Evolutionary conservation across 2,329 filamentous ascomycete species (phyloP), one percentile per base, ranked within the genome.

Genomic region (Scedosporium dehoogii): DNA sequence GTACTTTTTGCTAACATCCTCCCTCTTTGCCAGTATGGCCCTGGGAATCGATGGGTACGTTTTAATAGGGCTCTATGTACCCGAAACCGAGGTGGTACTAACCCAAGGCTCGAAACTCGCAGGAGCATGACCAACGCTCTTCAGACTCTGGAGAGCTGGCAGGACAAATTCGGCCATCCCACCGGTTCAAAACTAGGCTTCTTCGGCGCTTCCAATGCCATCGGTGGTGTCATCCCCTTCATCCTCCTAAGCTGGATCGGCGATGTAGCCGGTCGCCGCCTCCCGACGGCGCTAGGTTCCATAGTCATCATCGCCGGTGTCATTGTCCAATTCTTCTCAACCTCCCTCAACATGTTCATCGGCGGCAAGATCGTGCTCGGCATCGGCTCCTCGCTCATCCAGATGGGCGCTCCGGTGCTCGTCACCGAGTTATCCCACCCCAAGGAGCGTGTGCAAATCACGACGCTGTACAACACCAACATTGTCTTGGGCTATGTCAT

Each of bases 381-480:
- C 1, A 80, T 83, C 33, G 82, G 82, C 3, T 75, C 82, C 27
- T 75, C 78, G 0, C 81, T 81, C 65, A 77, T 76, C 42, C 83
- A 81, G 48, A 79, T 81, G 27, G 76, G 78, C 0, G 79, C 78
- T 0, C 81, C 81, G 1, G 74, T 76, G 4, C 69, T 83, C 63
- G 76, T 84, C 4, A 79, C 78, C 66, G 81, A 84, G 62, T 70
- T 84, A 7, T 78, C 75, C 1, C 78, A 83, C 65, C 81, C 81
- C 0, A 82, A 81, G 65, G 79, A 83, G 66, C 76, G 81, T 53
- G 74, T 80, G 0, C 76, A 79, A 3, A 68, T 83, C 41, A 83
- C 79, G 0, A 79, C 79, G 1, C 74, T 84, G 5, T 84, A 81
- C 72, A 83, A 84, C 62, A 78, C 71, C 1, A 68, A 68, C 70